Evolutionary conservation across 208 protist genomes (phyloP).

Genomic region (Strigomonas culicis): DNA sequence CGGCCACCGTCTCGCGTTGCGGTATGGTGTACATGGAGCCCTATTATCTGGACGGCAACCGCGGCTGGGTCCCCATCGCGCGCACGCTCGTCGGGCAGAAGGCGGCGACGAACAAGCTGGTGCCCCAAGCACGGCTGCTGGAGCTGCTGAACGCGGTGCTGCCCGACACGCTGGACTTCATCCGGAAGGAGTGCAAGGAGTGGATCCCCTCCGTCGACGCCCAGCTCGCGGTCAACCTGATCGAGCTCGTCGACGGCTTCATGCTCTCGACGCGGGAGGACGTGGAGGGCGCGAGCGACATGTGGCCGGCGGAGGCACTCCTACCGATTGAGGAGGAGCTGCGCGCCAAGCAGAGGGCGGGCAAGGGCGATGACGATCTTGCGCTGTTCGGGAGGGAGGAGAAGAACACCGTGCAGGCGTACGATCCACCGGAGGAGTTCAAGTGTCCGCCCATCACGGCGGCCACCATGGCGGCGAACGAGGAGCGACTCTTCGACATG

Average conservation of each 20-base stretch:
- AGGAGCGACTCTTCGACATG: constrained; percentile 83
- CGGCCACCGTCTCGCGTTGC: constrained; percentile 98
- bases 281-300: constrained; percentile 9
- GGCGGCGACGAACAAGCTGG: constrained; percentile 29
- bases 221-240: constrained; percentile 87
- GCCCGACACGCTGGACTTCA: constrained; percentile 81
- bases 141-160: constrained; percentile 71
- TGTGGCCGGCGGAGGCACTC: constrained; percentile 52
- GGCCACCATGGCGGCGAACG: constrained; percentile 39
- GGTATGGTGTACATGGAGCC: constrained; percentile 98
- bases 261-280: constrained; percentile 44
- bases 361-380: constrained; percentile 21
- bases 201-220: constrained; percentile 89
- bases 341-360: constrained; percentile 10
- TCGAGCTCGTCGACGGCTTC: constrained; percentile 88
- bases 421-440: constrained; percentile 71
- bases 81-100: constrained; percentile 59
- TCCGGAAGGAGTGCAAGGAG: constrained; percentile 85
- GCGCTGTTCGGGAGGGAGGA: constrained; percentile 1
- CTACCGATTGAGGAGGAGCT: constrained; percentile 26
- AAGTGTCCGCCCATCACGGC: constrained; percentile 50
- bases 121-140: constrained; percentile 64
- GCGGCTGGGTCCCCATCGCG: constrained; percentile 88
- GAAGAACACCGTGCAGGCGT: constrained; percentile 12
- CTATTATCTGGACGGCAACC: constrained; percentile 85